phyloP scores from a whole-genome alignment of 345 rosid genomes.

The Xanthoceras sorbifolium region DNA sequence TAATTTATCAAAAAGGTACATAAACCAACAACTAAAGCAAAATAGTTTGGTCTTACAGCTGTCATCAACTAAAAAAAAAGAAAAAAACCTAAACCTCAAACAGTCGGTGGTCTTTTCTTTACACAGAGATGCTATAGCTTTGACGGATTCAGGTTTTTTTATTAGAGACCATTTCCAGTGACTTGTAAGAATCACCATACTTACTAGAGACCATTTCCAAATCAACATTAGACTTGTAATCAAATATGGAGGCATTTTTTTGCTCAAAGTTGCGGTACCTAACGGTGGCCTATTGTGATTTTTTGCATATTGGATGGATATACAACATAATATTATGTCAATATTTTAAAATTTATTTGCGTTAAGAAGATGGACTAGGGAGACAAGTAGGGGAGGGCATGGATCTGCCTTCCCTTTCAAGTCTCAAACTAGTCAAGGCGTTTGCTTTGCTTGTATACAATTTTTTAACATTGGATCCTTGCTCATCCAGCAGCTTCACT shows the following conservation, averaged over 20 bases:
- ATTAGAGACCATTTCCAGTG: not conserved
- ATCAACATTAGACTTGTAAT: not conserved
- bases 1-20: not conserved
- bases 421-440: conserved; percentile 41
- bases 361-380: conserved; percentile 53
- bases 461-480: conserved; percentile 73
- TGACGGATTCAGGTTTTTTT: not conserved
- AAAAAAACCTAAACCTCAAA: not conserved
- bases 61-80: too few species aligned
- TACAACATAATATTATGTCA: too few species aligned
- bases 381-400: conserved; percentile 37
- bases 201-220: not conserved
- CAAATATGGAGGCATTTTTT: not conserved
- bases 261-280: not conserved
- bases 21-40: not conserved
- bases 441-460: conserved; percentile 72
- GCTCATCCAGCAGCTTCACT: conserved; percentile 67
- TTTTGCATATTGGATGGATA: not conserved
- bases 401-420: conserved; percentile 38
- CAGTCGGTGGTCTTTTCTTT: not conserved
- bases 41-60: not conserved
- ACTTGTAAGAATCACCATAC: too few species aligned
- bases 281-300: not conserved
- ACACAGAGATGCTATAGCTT: not conserved
- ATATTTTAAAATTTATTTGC: not conserved